Evolutionary conservation across 345 rosid genomes (phyloP).

Genomic region (Brassica rapa): DNA sequence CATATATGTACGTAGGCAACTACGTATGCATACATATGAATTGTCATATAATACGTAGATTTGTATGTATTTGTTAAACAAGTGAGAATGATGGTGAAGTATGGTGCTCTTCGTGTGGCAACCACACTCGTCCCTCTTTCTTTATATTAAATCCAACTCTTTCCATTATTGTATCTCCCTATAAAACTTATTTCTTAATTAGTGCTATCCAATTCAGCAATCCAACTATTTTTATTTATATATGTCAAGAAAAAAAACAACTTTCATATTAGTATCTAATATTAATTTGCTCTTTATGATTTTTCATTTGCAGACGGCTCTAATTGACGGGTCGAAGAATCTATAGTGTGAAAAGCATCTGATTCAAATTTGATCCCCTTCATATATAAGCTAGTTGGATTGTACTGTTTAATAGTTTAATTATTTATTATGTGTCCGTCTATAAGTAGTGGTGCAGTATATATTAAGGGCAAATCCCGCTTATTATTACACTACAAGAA

Average conservation of each 20-base stretch:
- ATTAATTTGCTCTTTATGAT: slow-evolving; percentile 22
- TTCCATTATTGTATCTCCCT: slow-evolving; percentile 15
- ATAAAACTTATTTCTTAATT: neutral
- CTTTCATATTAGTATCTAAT: slow-evolving; percentile 26
- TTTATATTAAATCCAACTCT: slow-evolving; percentile 29
- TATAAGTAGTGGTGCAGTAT: neutral
- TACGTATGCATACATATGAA: slow-evolving; percentile 38
- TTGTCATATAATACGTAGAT: slow-evolving; percentile 21
- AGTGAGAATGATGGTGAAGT: slow-evolving; percentile 33
- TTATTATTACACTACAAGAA: no score
- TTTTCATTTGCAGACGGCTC: slow-evolving; percentile 32
- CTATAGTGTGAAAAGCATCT: slow-evolving; percentile 42
- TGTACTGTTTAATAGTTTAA: slow-evolving; percentile 32
- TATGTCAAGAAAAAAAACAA: neutral
- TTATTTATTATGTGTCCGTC: slow-evolving; percentile 17
- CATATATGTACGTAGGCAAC: slow-evolving; percentile 37
- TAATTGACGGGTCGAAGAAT: slow-evolving; percentile 16
- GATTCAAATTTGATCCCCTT: slow-evolving; percentile 31
- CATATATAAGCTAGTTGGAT: slow-evolving; percentile 31
- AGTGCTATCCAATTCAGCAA: slow-evolving; percentile 38
- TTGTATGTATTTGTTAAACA: slow-evolving; percentile 7
- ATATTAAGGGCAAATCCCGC: neutral
- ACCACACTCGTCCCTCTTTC: slow-evolving; percentile 41
- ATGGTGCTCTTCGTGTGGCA: slow-evolving; percentile 43
- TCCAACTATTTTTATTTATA: slow-evolving; percentile 18